Evolutionary conservation across 441 rosid genomes (phyloP).

Genomic region (Gossypium schwendimanii): DNA sequence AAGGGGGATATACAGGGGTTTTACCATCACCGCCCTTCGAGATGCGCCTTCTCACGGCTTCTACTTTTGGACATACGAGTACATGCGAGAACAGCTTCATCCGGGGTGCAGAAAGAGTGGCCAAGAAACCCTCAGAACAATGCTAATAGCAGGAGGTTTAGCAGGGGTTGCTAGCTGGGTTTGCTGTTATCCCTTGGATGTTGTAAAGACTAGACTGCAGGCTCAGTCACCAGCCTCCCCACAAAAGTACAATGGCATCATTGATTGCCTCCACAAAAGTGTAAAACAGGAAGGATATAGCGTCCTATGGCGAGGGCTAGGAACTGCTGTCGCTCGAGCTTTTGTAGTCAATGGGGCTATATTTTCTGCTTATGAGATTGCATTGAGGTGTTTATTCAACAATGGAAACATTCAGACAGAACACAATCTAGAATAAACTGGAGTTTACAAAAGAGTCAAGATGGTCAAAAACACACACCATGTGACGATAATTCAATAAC

Average conservation of each 20-base stretch:
- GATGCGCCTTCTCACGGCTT: slow-evolving; percentile 88
- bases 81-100: slow-evolving; percentile 62
- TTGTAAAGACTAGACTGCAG: slow-evolving; percentile 78
- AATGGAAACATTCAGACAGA: slow-evolving; percentile 44
- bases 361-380: slow-evolving; percentile 78
- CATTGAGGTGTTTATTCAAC: slow-evolving; percentile 68
- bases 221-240: slow-evolving; percentile 41
- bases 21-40: slow-evolving; percentile 61
- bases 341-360: slow-evolving; percentile 90
- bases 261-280: slow-evolving; percentile 55
- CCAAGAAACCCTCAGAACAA: slow-evolving; percentile 59
- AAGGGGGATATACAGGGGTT: slow-evolving; percentile 67
- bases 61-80: slow-evolving; percentile 94
- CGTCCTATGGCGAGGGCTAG: slow-evolving; percentile 87
- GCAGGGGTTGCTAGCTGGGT: slow-evolving; percentile 98
- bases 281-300: slow-evolving; percentile 57
- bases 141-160: slow-evolving; percentile 80
- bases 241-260: slow-evolving; percentile 50
- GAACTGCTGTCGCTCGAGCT: slow-evolving; percentile 91
- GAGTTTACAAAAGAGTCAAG: background rate
- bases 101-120: slow-evolving; percentile 89
- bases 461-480: background rate
- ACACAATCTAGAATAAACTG: slow-evolving; percentile 22
- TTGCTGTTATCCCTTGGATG: slow-evolving; percentile 80
- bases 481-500: background rate